Base-by-base conservation (phyloP, 106 monocot genomes). In the Dioscorea zingiberensis region DNA sequence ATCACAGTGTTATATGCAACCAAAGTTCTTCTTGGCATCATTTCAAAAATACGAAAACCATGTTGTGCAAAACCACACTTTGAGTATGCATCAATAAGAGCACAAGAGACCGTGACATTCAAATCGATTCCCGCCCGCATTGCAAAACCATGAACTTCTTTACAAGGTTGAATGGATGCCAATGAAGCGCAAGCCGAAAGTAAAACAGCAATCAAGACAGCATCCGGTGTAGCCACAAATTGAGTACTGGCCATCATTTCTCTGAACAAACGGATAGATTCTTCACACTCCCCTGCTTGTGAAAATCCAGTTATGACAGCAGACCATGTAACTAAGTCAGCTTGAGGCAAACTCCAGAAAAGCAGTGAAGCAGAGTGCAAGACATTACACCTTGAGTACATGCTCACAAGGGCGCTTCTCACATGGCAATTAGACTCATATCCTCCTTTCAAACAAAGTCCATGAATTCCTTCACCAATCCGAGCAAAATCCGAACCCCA, bases 261-360 rank as follows among this genome's bases (percentile, higher is more conserved):
- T 58, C 38, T 65, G 75, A 86, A 81, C 32, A 91, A 47, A 4
- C 5, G 2, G 38, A 89, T 27, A 8, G 84, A 73, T 23, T 76
- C 65, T 12, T 49, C 29, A 26, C 60, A 76, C 60, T 47, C 67
- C 2, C 86, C 83, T 1, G 28, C 67, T 44, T 61, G 69, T 5
- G 71, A 58, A 59, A 91, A 70, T 22, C 83, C 90, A 21, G 81
- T 75, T 17, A 91, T 73, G 17, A 91, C 60, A 12, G 90, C 71
- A 24, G 90, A 86, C 90, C 90, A 86, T 19, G 80, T 78, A 29
- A 91, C 81, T 45, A 91, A 45, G 74, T 91, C 90, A 13, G 80
- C 76, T 14, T 27, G 48, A 23, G 54, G 9, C 25, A 78, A 46
- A 18, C 64, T 46, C 12, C 17, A 18, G 29, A 91, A 91, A 29